Percentiles rank a stretch among this genome's conserved stretches.
These are phyloP conservation scores for Rhizopogon sp. DNA, from an alignment of 768 basidiomycete genomes.

Conservation along the genomic window DNA sequence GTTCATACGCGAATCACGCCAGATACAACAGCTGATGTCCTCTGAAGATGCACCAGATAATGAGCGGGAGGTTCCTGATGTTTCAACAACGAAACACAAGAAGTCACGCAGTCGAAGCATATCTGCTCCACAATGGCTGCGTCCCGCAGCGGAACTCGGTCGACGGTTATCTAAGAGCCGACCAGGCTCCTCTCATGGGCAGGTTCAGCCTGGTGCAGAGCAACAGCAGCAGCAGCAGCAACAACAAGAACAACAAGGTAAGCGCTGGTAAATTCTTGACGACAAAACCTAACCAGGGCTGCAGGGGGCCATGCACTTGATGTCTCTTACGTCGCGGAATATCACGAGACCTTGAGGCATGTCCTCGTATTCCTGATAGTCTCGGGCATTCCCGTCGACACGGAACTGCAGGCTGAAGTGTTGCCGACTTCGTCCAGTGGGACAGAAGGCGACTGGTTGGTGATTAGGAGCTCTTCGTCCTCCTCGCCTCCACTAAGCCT, in stretches of 20 bases:
- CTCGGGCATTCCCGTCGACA: conserved; percentile 40
- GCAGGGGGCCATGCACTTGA: conserved; percentile 22
- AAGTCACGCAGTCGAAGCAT: conserved; percentile 42
- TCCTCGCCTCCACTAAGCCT: conserved; percentile 55
- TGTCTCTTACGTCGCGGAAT: conserved; percentile 61
- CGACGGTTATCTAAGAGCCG: conserved; percentile 12
- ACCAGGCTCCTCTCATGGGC: conserved; percentile 22
- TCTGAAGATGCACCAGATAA: conserved; percentile 5
- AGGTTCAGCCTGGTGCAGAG: conserved; percentile 10
- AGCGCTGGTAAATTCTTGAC: too few species aligned
- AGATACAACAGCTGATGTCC: conserved; percentile 8
- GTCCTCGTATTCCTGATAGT: conserved; percentile 71
- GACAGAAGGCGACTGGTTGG: conserved; percentile 45
- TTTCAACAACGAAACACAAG: conserved; percentile 21
- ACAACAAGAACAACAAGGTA: background rate
- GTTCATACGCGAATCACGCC: conserved; percentile 57
- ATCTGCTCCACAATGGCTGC: conserved; percentile 60
- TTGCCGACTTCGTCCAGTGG: conserved; percentile 40
- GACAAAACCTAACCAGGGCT: background rate
- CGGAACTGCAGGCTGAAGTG: conserved; percentile 64
- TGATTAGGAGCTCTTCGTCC: conserved; percentile 55
- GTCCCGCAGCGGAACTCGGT: conserved; percentile 17
- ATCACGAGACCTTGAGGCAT: conserved; percentile 81
- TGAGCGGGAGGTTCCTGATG: conserved; percentile 6
- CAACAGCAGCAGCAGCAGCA: background rate